Evolutionary conservation across 495 filamentous ascomycete species (phyloP), one percentile per base, ranked within the genome.

Genomic region (Penicillium roqueforti): DNA sequence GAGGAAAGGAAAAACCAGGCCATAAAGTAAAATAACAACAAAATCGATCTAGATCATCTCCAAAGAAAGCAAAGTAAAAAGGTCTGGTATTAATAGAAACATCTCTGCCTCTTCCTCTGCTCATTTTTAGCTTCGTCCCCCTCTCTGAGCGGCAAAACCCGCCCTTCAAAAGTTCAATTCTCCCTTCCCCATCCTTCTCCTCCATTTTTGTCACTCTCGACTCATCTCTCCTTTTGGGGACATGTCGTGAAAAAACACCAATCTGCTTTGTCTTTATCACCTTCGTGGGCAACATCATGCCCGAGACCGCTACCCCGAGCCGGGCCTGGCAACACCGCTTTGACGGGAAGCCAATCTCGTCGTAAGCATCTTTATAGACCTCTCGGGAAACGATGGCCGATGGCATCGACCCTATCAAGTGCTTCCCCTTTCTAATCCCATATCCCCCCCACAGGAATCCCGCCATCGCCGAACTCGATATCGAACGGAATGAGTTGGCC

Each of bases 401-500:
- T 36, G 32, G n/a, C 32, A n/a, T 45, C 38, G 38, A 8, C 44
- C 43, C 18, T 31, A 16, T 19, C 28, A 8, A 34, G 26, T 34
- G 32, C 0, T 6, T 20, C 8, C 1, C 26, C 4, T n/a, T 16
- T 20, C 26, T 36, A 39, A 47, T 20, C 29, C 11, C 14, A 4
- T 11, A 38, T 38, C 28, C 28, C 32, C 4, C 19, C 8, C 19
- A n/a, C 42, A 75, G 73, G 8, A 62, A 69, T 29, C 62, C 68
- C 11, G 60, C 64, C 7, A 69, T 74, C 56, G 65, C 67, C 13
- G 62, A 64, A 54, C 70, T 79, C 43, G 75, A 79, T 54, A 62
- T 76, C 51, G 75, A 77, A 67, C 67, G 68, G 36, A 75, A 72
- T 53, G 74, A 76, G 59, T 61, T 79, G 28, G 67, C 61, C 29